phyloP scores from a whole-genome alignment of 2,329 filamentous ascomycete genomes.

The Xylaria digitata region DNA sequence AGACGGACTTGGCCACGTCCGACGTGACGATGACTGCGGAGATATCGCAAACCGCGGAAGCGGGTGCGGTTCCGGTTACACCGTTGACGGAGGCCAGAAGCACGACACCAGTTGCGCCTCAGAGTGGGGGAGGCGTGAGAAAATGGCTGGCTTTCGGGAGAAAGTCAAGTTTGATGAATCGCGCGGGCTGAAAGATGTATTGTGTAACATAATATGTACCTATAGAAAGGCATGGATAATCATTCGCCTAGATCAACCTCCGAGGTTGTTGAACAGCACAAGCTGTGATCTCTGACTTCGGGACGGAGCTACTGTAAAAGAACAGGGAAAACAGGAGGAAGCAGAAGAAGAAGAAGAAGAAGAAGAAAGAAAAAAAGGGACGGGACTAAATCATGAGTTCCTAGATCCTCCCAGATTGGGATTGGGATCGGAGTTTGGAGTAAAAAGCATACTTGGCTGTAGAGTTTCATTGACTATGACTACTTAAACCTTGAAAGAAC shows the following conservation, averaged over 20 bases:
- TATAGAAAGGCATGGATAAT: constrained; percentile 22
- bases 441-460: constrained; percentile 12
- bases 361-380: too few relatives aligned
- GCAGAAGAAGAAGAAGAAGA: neutral
- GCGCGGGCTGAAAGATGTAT: constrained; percentile 37
- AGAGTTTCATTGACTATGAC: constrained; percentile 19
- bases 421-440: constrained; percentile 6
- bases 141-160: constrained; percentile 50
- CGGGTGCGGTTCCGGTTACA: constrained; percentile 26
- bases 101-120: constrained; percentile 20
- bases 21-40: constrained; percentile 16
- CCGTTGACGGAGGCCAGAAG: constrained; percentile 32
- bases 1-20: constrained; percentile 9
- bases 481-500: neutral
- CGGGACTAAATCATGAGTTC: neutral
- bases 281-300: neutral
- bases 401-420: neutral
- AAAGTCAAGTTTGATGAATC: constrained; percentile 44
- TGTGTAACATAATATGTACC: constrained; percentile 25
- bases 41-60: constrained; percentile 24
- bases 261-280: constrained; percentile 1
- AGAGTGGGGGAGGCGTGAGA: constrained; percentile 38
- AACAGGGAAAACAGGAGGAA: neutral
- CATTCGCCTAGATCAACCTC: constrained; percentile 7
- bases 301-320: constrained; percentile 12